Evolutionary conservation across 2,329 filamentous ascomycete genomes (phyloP).

Genomic region (Lachnellula willkommii): DNA sequence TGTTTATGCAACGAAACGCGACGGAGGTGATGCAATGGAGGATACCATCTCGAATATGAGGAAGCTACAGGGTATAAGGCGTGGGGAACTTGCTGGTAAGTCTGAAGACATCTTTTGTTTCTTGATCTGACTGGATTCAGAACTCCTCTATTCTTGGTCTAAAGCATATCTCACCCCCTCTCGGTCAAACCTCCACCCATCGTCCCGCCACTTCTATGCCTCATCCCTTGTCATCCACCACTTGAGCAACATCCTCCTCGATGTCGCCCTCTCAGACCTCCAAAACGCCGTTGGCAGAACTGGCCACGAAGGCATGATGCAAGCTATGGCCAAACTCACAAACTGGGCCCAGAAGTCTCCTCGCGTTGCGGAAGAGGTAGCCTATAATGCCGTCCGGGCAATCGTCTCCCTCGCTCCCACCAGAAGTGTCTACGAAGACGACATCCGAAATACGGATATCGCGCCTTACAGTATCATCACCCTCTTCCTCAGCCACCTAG

Average conservation of each 20-base stretch:
- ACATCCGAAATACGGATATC: constrained; percentile 11
- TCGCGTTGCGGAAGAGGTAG: constrained; percentile 12
- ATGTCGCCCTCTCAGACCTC: constrained; percentile 18
- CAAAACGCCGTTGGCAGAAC: constrained; percentile 21
- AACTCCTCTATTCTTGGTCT: constrained; percentile 10
- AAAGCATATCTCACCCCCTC: constrained; percentile 9
- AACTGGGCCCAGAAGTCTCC: constrained; percentile 13
- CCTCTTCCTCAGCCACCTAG: constrained; percentile 20
- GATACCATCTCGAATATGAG: background rate
- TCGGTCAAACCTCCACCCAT: constrained; percentile 1
- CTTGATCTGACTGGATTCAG: background rate
- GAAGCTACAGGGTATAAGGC: background rate
- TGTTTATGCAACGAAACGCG: background rate
- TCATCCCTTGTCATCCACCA: constrained; percentile 16
- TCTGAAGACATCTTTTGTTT: background rate
- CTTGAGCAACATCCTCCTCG: constrained; percentile 16
- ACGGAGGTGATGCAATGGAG: background rate
- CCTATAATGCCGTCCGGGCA: constrained; percentile 15
- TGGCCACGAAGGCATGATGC: constrained; percentile 11
- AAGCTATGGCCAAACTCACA: constrained; percentile 16
- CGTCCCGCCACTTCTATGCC: constrained; percentile 16
- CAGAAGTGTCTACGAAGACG: background rate
- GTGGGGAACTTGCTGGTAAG: constrained; percentile 6
- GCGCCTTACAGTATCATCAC: constrained; percentile 19
- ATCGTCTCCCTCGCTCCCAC: constrained; percentile 11